phyloP scores from a whole-genome alignment of 768 basidiomycete genomes.

The Plicaturopsis crispa region DNA sequence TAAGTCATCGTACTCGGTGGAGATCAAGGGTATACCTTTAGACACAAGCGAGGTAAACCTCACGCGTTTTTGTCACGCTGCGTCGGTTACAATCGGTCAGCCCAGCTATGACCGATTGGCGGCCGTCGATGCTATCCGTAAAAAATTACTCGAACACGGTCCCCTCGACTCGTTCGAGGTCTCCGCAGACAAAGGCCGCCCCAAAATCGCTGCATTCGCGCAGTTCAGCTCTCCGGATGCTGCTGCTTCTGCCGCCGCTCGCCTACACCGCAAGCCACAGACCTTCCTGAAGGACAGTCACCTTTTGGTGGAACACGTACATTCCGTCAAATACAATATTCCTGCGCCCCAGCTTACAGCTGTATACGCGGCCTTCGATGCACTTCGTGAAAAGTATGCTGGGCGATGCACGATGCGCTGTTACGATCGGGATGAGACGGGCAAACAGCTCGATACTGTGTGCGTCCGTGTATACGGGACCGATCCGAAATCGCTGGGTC shows the following conservation, averaged over 20 bases:
- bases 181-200: conserved; percentile 18
- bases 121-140: conserved; percentile 23
- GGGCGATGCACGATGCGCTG: conserved; percentile 27
- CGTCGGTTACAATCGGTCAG: conserved; percentile 16
- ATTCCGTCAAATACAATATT: conserved; percentile 32
- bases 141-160: conserved; percentile 26
- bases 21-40: conserved; percentile 35
- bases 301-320: conserved; percentile 30
- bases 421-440: conserved; percentile 14
- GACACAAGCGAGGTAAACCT: conserved; percentile 23
- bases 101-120: conserved; percentile 26
- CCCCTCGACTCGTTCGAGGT: conserved; percentile 31
- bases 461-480: conserved; percentile 32
- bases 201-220: conserved; percentile 34
- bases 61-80: conserved; percentile 20
- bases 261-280: conserved; percentile 18
- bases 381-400: conserved; percentile 15
- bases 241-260: conserved; percentile 23
- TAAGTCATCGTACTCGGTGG: conserved; percentile 36
- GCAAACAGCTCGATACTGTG: conserved; percentile 18
- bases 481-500: conserved; percentile 25
- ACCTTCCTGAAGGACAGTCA: conserved; percentile 27
- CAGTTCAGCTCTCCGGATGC: conserved; percentile 26
- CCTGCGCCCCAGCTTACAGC: conserved; percentile 23
- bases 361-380: conserved; percentile 29